phyloP scores from a whole-genome alignment of 2,329 filamentous ascomycete species.

The Talaromyces piceae region DNA sequence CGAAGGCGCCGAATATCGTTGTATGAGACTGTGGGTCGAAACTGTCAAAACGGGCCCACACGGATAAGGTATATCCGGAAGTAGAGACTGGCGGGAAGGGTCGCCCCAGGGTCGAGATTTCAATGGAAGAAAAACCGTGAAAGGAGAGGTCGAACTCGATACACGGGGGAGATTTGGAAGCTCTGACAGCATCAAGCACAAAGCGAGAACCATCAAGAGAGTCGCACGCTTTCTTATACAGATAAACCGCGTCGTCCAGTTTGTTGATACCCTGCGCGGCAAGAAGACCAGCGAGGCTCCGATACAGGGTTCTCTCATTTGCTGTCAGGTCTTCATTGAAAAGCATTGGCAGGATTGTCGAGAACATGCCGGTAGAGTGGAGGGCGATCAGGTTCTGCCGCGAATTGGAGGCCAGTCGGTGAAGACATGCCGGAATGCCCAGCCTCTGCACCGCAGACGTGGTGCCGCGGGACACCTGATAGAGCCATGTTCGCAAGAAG shows the following conservation, averaged over 20 bases:
- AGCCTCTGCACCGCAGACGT: conserved; percentile 35
- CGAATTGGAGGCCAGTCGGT: conserved; percentile 52
- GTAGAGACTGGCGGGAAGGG: conserved; percentile 73
- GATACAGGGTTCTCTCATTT: conserved; percentile 52
- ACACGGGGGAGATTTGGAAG: conserved; percentile 70
- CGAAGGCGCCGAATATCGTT: conserved; percentile 91
- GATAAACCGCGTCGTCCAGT: conserved; percentile 73
- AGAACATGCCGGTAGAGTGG: conserved; percentile 65
- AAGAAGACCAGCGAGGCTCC: conserved; percentile 57
- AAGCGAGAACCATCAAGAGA: conserved; percentile 57
- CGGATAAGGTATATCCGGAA: conserved; percentile 79
- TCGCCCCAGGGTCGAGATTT: conserved; percentile 76
- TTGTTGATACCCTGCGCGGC: conserved; percentile 72
- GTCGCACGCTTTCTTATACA: conserved; percentile 53
- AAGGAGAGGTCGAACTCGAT: conserved; percentile 91
- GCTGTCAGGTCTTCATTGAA: conserved; percentile 51
- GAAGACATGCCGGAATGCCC: conserved; percentile 58
- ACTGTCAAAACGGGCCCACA: conserved; percentile 81
- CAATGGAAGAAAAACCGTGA: conserved; percentile 81
- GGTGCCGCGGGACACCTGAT: conserved; percentile 49
- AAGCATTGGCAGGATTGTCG: conserved; percentile 56
- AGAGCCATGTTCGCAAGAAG: conserved; percentile 45
- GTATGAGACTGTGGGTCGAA: conserved; percentile 84
- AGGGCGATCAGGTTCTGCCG: conserved; percentile 62
- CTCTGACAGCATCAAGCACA: conserved; percentile 63